Evolutionary conservation across 2,329 filamentous ascomycete genomes (phyloP).

Genomic region (Microascus cirrosus): DNA sequence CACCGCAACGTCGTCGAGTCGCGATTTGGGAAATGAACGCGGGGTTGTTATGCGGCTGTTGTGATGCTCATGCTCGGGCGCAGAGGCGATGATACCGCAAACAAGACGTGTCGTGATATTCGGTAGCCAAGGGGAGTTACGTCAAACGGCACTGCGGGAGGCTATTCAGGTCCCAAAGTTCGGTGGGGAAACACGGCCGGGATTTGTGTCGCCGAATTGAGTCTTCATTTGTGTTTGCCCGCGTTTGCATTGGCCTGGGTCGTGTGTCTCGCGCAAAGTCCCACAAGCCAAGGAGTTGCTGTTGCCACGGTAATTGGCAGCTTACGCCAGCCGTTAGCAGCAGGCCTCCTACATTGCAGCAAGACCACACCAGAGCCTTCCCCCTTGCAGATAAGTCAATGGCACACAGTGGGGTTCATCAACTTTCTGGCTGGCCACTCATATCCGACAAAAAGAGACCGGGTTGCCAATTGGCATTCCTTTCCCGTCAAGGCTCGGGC

Average conservation of each 20-base stretch:
- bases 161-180: not conserved
- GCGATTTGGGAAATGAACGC: not conserved
- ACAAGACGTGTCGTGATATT: not conserved
- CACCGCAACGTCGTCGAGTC: not conserved
- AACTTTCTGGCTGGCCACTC: too few relatives aligned
- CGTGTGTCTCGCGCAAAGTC: too few relatives aligned
- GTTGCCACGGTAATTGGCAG: not conserved
- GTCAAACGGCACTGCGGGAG: not conserved
- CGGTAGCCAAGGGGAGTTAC: not conserved
- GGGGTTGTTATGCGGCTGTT: not conserved
- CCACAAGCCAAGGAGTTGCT: too few relatives aligned
- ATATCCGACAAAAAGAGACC: too few relatives aligned
- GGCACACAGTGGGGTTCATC: too few relatives aligned
- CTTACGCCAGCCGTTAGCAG: not conserved
- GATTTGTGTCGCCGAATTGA: not conserved
- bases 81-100: not conserved
- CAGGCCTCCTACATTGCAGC: too few relatives aligned
- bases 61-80: not conserved
- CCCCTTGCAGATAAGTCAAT: too few relatives aligned
- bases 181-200: not conserved
- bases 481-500: too few relatives aligned
- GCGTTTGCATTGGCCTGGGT: not conserved
- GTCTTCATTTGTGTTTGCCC: not conserved
- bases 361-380: too few relatives aligned
- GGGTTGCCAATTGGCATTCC: too few relatives aligned